Percentiles rank a stretch among this genome's conserved stretches.
These are phyloP conservation scores for Zea mays DNA, from an alignment of 176 grass and related monocot species.

Conservation along the genomic window Zm-B73-REFERENCE-NAM-5.0 NC_050105.1:20346001-20346500, in stretches of 20 bases:
- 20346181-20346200: background rate
- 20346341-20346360: no score
- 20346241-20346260: background rate
- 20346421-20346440: no score
- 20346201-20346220: slow-evolving; percentile 8
- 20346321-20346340: no score
- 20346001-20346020: background rate
- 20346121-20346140: slow-evolving; percentile 4
- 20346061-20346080: background rate
- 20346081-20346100: background rate
- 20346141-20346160: slow-evolving; percentile 8
- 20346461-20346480: no score
- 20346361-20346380: no score
- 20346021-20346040: background rate
- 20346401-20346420: no score
- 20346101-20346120: background rate
- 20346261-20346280: background rate
- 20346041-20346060: background rate
- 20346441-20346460: no score
- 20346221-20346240: background rate
- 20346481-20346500: no score
- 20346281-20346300: background rate
- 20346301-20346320: no score
- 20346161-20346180: slow-evolving; percentile 24
- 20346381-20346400: no score